Percentiles rank a stretch among this genome's conserved stretches.
phyloP scores from a whole-genome alignment of 208 protist genomes.

The Crithidia expoeki region DNA sequence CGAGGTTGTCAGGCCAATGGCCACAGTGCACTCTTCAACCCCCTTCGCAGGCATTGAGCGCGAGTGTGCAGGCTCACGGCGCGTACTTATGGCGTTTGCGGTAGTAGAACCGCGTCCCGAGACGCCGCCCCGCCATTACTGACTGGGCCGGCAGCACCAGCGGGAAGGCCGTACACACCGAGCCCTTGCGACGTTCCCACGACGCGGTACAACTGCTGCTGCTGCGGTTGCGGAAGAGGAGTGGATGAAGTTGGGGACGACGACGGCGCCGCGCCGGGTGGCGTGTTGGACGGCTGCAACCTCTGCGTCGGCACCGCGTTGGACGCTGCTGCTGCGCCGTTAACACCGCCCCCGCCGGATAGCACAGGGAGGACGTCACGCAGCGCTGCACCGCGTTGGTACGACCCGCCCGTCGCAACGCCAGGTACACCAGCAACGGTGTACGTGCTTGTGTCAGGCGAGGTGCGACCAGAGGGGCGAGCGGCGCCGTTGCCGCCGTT shows the following conservation, averaged over 20 bases:
- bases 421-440: not conserved
- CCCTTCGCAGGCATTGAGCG: conserved; percentile 1
- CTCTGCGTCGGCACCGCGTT: not conserved
- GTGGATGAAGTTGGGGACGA: not conserved
- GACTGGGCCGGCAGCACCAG: not conserved
- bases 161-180: conserved; percentile 18
- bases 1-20: conserved; percentile 58
- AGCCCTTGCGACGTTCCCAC: conserved; percentile 10
- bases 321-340: not conserved
- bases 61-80: not conserved
- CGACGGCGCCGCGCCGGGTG: not conserved
- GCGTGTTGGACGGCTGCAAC: not conserved
- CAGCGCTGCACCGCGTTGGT: conserved; percentile 12
- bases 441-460: not conserved
- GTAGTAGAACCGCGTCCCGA: not conserved
- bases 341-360: not conserved
- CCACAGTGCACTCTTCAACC: conserved; percentile 10
- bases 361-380: conserved; percentile 21
- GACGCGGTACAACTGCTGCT: conserved; percentile 27
- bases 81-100: not conserved
- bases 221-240: not conserved
- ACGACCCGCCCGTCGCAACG: not conserved
- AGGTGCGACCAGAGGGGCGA: not conserved
- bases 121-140: not conserved
- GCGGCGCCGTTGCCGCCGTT: not conserved